Percentiles rank a stretch among this genome's conserved stretches.
Conservation (phyloP, 768 basidiomycete genomes). For the Kwoniella dejecticola region DNA sequence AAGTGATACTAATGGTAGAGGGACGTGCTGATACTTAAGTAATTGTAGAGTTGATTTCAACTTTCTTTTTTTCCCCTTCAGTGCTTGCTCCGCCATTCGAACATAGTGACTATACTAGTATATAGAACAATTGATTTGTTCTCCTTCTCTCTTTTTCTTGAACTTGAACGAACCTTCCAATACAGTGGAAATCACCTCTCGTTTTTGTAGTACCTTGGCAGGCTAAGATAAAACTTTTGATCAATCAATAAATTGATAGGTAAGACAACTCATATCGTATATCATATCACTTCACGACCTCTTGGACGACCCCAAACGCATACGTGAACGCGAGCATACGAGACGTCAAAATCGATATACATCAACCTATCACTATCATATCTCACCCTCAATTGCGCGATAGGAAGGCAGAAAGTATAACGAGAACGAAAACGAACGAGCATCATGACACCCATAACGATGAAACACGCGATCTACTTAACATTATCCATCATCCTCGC, state of each 20-base stretch:
- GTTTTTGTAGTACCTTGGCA: constrained; percentile 2
- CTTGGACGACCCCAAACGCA: neutral
- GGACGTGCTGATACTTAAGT: neutral
- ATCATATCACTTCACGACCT: neutral
- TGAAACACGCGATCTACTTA: neutral
- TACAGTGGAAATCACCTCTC: neutral
- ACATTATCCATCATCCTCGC: neutral
- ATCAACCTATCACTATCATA: neutral
- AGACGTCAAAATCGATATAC: neutral
- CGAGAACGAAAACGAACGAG: neutral
- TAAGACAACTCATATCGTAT: neutral
- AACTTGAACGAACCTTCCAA: neutral
- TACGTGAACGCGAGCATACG: neutral
- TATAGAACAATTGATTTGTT: constrained; percentile 1
- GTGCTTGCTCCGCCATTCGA: neutral
- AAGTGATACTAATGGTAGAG: neutral
- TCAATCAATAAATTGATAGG: constrained; percentile 1
- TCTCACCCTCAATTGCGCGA: too few relatives aligned
- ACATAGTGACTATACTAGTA: neutral
- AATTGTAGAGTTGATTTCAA: constrained; percentile 1
- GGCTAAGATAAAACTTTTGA: constrained; percentile 6
- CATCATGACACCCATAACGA: constrained; percentile 2
- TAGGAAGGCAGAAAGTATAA: too few relatives aligned
- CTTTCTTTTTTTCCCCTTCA: neutral
- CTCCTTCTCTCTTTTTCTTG: neutral